Evolutionary conservation across 495 filamentous ascomycete genomes (phyloP), one percentile per base, ranked within the genome.

Genomic region (Neurospora tetraspora): DNA sequence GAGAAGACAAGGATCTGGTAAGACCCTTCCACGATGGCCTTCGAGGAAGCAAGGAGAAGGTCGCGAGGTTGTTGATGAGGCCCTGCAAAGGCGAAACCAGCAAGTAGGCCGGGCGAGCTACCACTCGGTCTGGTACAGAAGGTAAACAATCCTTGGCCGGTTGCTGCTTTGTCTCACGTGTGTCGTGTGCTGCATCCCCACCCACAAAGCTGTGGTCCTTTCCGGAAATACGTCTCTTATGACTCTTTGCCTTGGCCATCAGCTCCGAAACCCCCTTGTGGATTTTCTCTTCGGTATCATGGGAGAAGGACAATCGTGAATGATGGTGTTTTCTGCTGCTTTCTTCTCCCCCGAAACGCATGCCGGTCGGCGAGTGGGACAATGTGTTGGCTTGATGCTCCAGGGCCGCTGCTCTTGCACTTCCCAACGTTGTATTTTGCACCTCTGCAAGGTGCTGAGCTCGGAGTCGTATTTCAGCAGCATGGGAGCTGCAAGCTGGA

Each of bases 21-120:
- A n/a, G 53, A n/a, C 69, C 69, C 10, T 69, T 42, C 53, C 53
- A 73, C 5, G 71, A 69, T n/a, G 74, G 70, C 20, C 71, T 59
- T 12, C 74, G 75, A 11, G 74, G 73, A 0, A 78, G 75, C 68
- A 85, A 76, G 31, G 88, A 90, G 72, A 88, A 77, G 4, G 88
- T 92, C 23, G 86, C 82, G 16, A 92, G 81, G 70, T 81, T 84
- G 37, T 86, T 89, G 27, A 90, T 77, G 0, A 92, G 83, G 2
- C 91, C 88, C 34, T 94, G 83, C 4, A 94, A 84, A 3, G 94
- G 94, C 5, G 93, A 97, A 42, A 98, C 84, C 12, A 97, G 83
- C 1, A 98, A 84, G 81, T 96, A 97, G 18, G 88, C 87, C 8
- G 87, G 85, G 12, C 77, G 79, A 31, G 80, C 79, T 31, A 38